Base-by-base conservation (phyloP, 129 eudicot species). In the Flaveria robusta region DNA sequence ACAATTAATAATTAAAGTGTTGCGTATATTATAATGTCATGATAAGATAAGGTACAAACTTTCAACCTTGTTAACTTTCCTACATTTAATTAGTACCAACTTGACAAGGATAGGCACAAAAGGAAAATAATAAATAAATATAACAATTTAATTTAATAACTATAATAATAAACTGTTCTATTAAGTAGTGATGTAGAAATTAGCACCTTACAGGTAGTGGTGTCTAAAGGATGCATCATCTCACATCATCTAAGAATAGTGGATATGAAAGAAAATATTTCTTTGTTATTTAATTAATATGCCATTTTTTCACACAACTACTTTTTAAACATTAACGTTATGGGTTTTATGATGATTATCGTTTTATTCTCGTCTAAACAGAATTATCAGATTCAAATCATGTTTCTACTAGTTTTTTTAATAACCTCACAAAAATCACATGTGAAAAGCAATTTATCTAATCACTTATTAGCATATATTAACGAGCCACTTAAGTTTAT, bases 31-130 rank as follows among this genome's bases (percentile, higher is more conserved):
- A 77, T 68, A 68, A 68, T 68, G 65, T 68, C 59, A 54, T 68
- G 81, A 77, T 77, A 77, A 59, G 81, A 77, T 77, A 77, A n/a
- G 69, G 71, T 70, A 5, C 56, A 54, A 77, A 41, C 7, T 77
- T 77, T 77, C 75, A 56, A 68, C 81, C 31, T 54, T 55, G 49
- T 34, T 54, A 16, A 16, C 69, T 77, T 77, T 77, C 81, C 50
- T 23, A 27, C 81, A 41, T 54, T 68, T 77, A 68, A 77, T 68
- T 68, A 77, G 56, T 77, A 68, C 59, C 81, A 77, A 68, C 75
- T 68, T 77, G 81, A 77, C 69, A 77, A 55, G 60, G 81, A 77
- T 68, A 68, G 69, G 9, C 70, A 60, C 55, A n/a, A 51, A 51
- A 51, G 3, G 18, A 41, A 75, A 29, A 65, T 45, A 9, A 31